Base-by-base conservation (phyloP, 352 stramenopile genomes). In the Saprolegnia parasitica region DNA sequence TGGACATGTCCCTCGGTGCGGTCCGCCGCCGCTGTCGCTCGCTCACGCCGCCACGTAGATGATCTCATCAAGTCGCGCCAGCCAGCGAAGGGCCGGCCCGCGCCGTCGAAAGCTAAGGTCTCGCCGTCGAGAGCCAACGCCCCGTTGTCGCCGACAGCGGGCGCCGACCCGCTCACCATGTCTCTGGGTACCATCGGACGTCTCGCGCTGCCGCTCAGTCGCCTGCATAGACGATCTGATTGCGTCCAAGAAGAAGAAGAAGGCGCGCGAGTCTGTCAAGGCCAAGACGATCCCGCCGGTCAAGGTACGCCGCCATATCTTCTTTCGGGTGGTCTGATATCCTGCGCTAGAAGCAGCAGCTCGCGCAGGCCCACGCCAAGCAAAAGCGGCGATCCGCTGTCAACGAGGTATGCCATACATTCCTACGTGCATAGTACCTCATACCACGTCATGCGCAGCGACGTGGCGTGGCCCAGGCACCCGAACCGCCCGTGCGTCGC, bases 381-480 rank as follows among this genome's bases (percentile, higher is more conserved):
- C n/a, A 40, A 8, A 70, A 70, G 39, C 63, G 63, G 3, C 46
- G 61, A 47, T 35, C 63, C 15, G n/a, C 24, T 11, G 23, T 58
- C n/a, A 70, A 70, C 21, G 29, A 70, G 16, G 63, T 70, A 70
- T n/a, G 20, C 4, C 16, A 13, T 24, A 4, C 5, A n/a, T 4
- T 67, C 23, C 21, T 62, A 45, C 55, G 18, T 32, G 3, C 10
- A n/a, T 4, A n/a, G n/a, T n/a, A 5, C 29, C 29, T 35, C 5
- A 35, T 35, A 35, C 10, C 8, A 46, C 42, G 42, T n/a, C 3
- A 4, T 49, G 42, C 29, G 42, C 42, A 49, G 42, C 42, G 42
- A 10, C 42, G 42, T n/a, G 42, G 42, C 42, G 42, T 49, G 8
- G 42, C 18, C 3, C 11, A 49, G 11, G 11, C 42, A 3, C 13